Percentiles rank a stretch among this genome's conserved stretches.
Conservation (phyloP, 306 rosid species). For the Casuarina glauca region DNA sequence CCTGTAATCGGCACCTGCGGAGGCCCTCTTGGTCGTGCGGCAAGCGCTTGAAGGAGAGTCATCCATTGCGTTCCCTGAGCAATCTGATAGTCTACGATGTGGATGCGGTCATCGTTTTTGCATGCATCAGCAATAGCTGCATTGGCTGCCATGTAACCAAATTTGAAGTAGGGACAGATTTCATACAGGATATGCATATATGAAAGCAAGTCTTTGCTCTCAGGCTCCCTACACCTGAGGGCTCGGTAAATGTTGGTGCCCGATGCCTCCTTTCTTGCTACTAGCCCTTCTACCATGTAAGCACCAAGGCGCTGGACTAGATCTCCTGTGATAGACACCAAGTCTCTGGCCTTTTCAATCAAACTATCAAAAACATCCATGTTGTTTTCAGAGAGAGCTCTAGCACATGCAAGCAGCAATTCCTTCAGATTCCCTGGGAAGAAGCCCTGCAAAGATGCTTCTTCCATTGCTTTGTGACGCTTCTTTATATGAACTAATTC, state of each 20-base stretch:
- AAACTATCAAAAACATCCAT: slow-evolving; percentile 48
- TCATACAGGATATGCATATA: slow-evolving; percentile 88
- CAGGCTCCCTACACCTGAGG: slow-evolving; percentile 84
- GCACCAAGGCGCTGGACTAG: slow-evolving; percentile 95
- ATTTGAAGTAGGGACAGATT: slow-evolving; percentile 89
- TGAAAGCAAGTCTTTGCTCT: slow-evolving; percentile 73
- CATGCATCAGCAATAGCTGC: slow-evolving; percentile 97
- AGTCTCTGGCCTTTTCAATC: slow-evolving; percentile 56
- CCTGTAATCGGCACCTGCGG: slow-evolving; percentile 88
- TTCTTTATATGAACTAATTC: slow-evolving; percentile 51
- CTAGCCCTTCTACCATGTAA: slow-evolving; percentile 92
- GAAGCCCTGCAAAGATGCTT: slow-evolving; percentile 38
- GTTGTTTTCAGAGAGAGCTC: slow-evolving; percentile 61
- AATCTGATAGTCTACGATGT: slow-evolving; percentile 92
- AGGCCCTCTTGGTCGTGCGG: slow-evolving; percentile 87
- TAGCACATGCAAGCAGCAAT: slow-evolving; percentile 79
- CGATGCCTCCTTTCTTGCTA: slow-evolving; percentile 81
- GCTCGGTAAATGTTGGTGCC: slow-evolving; percentile 81
- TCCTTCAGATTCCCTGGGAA: slow-evolving; percentile 57
- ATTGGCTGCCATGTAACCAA: slow-evolving; percentile 98
- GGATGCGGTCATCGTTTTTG: slow-evolving; percentile 75
- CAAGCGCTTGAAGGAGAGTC: slow-evolving; percentile 96
- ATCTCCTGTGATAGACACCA: slow-evolving; percentile 79
- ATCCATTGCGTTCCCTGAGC: slow-evolving; percentile 89
- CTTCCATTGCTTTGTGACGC: slow-evolving; percentile 62